Evolutionary conservation across 352 stramenopile species (phyloP), one percentile per base, ranked within the genome.

Genomic region (Phytopythium ostracodes): DNA sequence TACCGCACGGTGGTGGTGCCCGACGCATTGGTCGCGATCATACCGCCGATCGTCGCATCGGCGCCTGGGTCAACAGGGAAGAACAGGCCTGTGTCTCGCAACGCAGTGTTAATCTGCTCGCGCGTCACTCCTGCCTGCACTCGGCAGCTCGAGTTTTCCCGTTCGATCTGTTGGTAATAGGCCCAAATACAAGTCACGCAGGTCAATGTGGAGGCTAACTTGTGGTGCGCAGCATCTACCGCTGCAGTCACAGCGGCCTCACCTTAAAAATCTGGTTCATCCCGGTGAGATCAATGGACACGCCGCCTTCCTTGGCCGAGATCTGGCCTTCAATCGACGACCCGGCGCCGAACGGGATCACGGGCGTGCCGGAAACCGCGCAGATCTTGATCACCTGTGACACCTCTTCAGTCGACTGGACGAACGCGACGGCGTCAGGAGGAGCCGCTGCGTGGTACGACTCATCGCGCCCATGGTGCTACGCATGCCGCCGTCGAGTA

Each of bases 21-120:
- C 9, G 88, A 97, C 10, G 90, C 93, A 51, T 96, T 95, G 33
- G 88, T 97, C 9, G 89, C 79, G 54, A 90, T 81, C 96, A 99
- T 99, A n/a, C 96, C 96, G 25, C 97, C 97, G 24, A 99, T 75
- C 18, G 91, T 97, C 10, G 97, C 97, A 63, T 98, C 97, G 6
- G 97, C 96, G 49, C 97, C 97, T 1, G 97, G 97, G 69, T 99
- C 97, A n/a, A 99, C 91, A 8, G 96, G 83, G 72, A 99, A 99
- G 72, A 96, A 96, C 53, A 98, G 81, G 10, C 94, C 95, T 22
- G 88, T 96, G 15, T 85, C 82, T 10, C 82, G 81, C 46, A 98
- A 67, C 49, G 91, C 77, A 47, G 88, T 76, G 68, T 98, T 98
- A 15, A 99, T 75, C 64, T 94, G 80, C 62, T 96, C 86, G 33